phyloP scores from a whole-genome alignment of 2,329 filamentous ascomycete genomes.

The Emmonsia crescens region DNA sequence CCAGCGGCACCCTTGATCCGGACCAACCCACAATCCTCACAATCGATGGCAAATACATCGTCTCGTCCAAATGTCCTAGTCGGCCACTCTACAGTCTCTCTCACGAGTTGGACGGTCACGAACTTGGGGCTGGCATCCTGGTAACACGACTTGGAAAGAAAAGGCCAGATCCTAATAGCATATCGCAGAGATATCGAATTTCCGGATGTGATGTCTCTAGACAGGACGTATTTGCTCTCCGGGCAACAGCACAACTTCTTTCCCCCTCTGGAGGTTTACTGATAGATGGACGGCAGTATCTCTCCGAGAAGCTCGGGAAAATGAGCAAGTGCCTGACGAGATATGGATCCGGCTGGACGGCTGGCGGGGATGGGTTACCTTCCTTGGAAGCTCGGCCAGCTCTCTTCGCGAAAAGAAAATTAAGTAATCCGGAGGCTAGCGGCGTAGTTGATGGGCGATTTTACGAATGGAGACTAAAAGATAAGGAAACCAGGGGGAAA shows the following conservation, averaged over 20 bases:
- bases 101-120: constrained; percentile 13
- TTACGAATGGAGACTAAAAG: constrained; percentile 13
- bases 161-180: neutral
- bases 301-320: constrained; percentile 9
- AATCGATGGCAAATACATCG: constrained; percentile 11
- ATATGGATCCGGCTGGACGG: constrained; percentile 10
- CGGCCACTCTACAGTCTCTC: constrained; percentile 11
- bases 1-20: neutral
- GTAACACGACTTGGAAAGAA: constrained; percentile 10
- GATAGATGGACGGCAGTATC: constrained; percentile 11
- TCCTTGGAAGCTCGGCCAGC: constrained; percentile 7
- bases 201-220: neutral
- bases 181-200: constrained; percentile 1
- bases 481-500: neutral
- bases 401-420: neutral
- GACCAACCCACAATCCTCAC: constrained; percentile 6
- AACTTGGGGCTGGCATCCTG: constrained; percentile 10
- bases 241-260: constrained; percentile 5
- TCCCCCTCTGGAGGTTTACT: constrained; percentile 7
- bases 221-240: constrained; percentile 12
- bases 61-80: constrained; percentile 6
- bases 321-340: constrained; percentile 10
- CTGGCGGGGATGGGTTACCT: constrained; percentile 8
- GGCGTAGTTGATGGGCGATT: neutral
- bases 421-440: neutral